Evolutionary conservation across 2,329 filamentous ascomycete genomes (phyloP), one percentile per base, ranked within the genome.

Genomic region (Stylonectria norvegica): DNA sequence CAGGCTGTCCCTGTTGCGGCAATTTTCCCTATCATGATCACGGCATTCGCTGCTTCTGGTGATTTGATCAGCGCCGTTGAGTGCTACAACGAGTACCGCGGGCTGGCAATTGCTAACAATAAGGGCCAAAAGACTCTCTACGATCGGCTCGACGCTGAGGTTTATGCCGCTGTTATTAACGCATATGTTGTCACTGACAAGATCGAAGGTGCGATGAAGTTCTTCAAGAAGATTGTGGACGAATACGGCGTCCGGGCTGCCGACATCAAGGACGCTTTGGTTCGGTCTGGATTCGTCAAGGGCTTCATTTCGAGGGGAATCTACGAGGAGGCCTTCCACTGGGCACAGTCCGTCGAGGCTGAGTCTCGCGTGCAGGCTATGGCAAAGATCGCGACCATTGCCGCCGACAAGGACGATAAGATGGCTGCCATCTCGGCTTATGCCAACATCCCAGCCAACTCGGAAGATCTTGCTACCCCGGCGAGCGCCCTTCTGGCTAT

Each of bases 71-170:
- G 86, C 53, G 93, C 90, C 15, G 87, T 97, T 5, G 89, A 95
- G 62, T 89, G 89, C 66, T 98, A 96, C 68, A 91, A 94, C 50
- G 88, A 95, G 66, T 97, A 97, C 73, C 89, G 89, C 59, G 79
- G 81, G 32, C 73, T 96, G 29, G 90, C 91, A n/a, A 80, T 97
- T 37, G 82, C 85, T 27, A 79, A 93, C 60, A 86, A 96, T 62
- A 79, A 76, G 27, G 89, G 89, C 42, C 72, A 81, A 43, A 72
- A 82, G 33, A 78, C 78, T 14, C 70, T 89, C 8, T 73, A 83
- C 33, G 76, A 85, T 48, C 83, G 90, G 36, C 75, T 86, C 34
- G 91, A 97, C 60, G 80, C 83, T 19, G 76, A 89, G 50, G 85
- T 97, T 5, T 97, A 98, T 59, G 89, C 90, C 17, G 78, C 91